Evolutionary conservation across 345 rosid species (phyloP).

Genomic region (Gossypium anomalum): DNA sequence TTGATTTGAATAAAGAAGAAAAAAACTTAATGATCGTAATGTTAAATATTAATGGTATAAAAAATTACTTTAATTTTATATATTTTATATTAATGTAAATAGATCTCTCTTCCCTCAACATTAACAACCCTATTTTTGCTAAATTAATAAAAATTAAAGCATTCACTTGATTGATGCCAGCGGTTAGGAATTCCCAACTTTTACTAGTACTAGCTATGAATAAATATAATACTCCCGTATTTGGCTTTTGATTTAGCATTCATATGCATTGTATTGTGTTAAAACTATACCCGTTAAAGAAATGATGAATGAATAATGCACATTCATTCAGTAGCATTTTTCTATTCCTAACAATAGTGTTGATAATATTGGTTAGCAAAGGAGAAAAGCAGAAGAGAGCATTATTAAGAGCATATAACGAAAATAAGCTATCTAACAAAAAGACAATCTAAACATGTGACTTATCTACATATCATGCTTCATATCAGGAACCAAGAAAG

Average conservation of each 20-base stretch:
- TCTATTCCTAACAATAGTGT: background rate
- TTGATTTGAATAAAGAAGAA: too few relatives aligned
- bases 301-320: background rate
- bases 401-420: background rate
- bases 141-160: too few relatives aligned
- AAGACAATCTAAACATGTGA: background rate
- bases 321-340: background rate
- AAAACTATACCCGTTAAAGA: background rate
- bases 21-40: too few relatives aligned
- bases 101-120: too few relatives aligned
- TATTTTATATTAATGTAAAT: too few relatives aligned
- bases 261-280: background rate
- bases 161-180: background rate
- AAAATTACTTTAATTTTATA: too few relatives aligned
- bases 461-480: constrained; percentile 1
- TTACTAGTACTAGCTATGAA: background rate
- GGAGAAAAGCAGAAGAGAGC: background rate
- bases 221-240: background rate
- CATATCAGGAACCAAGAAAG: background rate
- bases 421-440: background rate
- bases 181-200: background rate
- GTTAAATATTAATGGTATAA: too few relatives aligned
- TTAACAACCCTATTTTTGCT: too few relatives aligned
- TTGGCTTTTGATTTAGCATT: background rate
- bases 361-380: background rate